phyloP scores from a whole-genome alignment of 441 rosid species.

The Breynia disticha region DNA sequence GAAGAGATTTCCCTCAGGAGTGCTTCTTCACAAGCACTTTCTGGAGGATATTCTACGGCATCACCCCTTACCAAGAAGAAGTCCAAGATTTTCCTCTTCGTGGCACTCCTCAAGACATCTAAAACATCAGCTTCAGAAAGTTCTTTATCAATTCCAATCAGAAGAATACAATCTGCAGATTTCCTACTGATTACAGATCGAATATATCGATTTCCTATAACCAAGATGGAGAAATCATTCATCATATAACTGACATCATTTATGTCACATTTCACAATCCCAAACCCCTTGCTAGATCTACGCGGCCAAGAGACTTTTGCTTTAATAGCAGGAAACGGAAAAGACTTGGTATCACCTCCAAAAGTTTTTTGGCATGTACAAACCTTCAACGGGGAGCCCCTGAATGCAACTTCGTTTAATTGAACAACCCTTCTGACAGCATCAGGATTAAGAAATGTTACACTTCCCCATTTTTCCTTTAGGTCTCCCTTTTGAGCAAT shows the following conservation, averaged over 20 bases:
- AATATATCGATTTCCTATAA: conserved; percentile 32
- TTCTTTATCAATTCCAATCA: conserved; percentile 38
- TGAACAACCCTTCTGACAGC: conserved; percentile 49
- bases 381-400: conserved; percentile 42
- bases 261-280: conserved; percentile 27
- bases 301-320: conserved; percentile 60
- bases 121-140: conserved; percentile 46
- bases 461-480: conserved; percentile 53
- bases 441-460: conserved; percentile 57
- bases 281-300: conserved; percentile 40
- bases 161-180: conserved; percentile 20
- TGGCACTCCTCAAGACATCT: conserved; percentile 28
- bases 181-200: conserved; percentile 24
- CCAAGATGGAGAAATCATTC: conserved; percentile 25
- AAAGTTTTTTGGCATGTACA: conserved; percentile 34
- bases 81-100: conserved; percentile 32
- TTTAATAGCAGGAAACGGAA: conserved; percentile 48
- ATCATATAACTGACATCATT: conserved; percentile 28
- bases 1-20: conserved; percentile 43
- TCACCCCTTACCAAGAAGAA: conserved; percentile 40
- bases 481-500: conserved; percentile 12
- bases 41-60: conserved; percentile 30
- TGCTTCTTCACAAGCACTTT: conserved; percentile 37
- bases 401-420: conserved; percentile 38
- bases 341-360: conserved; percentile 36